These are phyloP conservation scores for Podaxis carcinomalis DNA, from an alignment of 768 basidiomycete species.

Conservation along the genomic window DNA sequence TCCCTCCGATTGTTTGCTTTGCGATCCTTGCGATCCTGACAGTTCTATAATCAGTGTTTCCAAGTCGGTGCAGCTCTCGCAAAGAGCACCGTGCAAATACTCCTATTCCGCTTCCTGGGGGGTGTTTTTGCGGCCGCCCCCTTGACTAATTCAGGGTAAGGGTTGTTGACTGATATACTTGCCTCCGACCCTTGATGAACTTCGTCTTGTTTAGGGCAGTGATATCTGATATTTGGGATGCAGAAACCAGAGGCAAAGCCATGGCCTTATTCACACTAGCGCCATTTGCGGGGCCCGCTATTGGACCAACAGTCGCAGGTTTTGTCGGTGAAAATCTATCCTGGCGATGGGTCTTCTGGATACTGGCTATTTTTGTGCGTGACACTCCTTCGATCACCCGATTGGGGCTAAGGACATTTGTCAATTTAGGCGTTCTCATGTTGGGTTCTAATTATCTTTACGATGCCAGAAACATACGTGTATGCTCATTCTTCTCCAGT, in stretches of 20 bases:
- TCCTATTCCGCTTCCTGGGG: conserved; percentile 67
- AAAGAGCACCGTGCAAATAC: conserved; percentile 55
- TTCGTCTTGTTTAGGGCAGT: conserved; percentile 31
- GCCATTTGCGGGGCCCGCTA: conserved; percentile 64
- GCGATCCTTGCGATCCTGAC: background rate
- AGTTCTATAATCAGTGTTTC: conserved; percentile 37
- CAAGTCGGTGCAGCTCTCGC: conserved; percentile 62
- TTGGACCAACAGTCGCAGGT: conserved; percentile 52
- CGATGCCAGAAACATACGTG: conserved; percentile 67
- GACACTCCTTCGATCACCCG: background rate
- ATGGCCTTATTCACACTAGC: conserved; percentile 60
- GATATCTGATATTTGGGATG: conserved; percentile 62
- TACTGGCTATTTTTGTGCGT: conserved; percentile 52
- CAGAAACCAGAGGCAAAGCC: conserved; percentile 56
- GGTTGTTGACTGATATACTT: conserved; percentile 26
- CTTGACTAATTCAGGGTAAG: conserved; percentile 63
- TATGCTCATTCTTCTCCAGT: conserved; percentile 20
- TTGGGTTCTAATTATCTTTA: conserved; percentile 43
- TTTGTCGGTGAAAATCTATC: conserved; percentile 39
- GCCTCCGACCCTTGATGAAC: background rate
- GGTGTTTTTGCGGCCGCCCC: conserved; percentile 69
- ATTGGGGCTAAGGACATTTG: background rate
- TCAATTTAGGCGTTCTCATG: conserved; percentile 43
- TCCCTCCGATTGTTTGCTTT: conserved; percentile 3
- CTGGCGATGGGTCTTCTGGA: conserved; percentile 72